phyloP scores from a whole-genome alignment of 2,329 filamentous ascomycete genomes.

The Neurospora sp. region DNA sequence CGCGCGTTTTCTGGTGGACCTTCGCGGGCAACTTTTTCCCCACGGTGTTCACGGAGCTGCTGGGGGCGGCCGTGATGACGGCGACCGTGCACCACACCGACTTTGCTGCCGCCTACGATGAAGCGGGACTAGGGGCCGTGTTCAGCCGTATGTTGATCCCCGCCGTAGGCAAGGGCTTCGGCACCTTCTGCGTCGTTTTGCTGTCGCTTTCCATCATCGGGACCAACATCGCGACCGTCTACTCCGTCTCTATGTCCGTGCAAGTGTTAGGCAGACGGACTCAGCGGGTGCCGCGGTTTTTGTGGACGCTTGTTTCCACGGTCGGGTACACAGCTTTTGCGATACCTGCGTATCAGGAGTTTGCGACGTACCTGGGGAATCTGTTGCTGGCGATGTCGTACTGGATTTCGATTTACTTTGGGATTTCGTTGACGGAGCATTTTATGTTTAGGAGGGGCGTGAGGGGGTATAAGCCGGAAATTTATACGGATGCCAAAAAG shows the following conservation, averaged over 20 bases:
- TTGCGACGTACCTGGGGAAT: conserved; percentile 28
- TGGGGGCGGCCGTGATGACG: conserved; percentile 61
- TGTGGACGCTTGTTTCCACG: conserved; percentile 14
- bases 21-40: conserved; percentile 61
- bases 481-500: conserved; percentile 28
- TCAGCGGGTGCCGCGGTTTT: conserved; percentile 54
- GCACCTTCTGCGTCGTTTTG: conserved; percentile 54
- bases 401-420: conserved; percentile 67
- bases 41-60: conserved; percentile 63
- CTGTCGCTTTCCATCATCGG: conserved; percentile 58
- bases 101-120: conserved; percentile 22
- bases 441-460: conserved; percentile 42
- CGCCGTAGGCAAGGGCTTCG: conserved; percentile 51
- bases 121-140: conserved; percentile 36
- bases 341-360: conserved; percentile 23
- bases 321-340: conserved; percentile 9
- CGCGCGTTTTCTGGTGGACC: conserved; percentile 59
- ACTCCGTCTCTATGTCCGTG: conserved; percentile 58
- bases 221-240: conserved; percentile 65
- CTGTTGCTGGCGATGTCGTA: conserved; percentile 43
- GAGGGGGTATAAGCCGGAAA: conserved; percentile 28
- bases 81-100: conserved; percentile 45
- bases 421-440: conserved; percentile 29
- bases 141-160: conserved; percentile 55
- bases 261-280: conserved; percentile 53